Percentiles rank a stretch among this genome's conserved stretches.
Conservation (phyloP, 1,139 yeast genomes). For the Oligophagozyma castellii region DNA sequence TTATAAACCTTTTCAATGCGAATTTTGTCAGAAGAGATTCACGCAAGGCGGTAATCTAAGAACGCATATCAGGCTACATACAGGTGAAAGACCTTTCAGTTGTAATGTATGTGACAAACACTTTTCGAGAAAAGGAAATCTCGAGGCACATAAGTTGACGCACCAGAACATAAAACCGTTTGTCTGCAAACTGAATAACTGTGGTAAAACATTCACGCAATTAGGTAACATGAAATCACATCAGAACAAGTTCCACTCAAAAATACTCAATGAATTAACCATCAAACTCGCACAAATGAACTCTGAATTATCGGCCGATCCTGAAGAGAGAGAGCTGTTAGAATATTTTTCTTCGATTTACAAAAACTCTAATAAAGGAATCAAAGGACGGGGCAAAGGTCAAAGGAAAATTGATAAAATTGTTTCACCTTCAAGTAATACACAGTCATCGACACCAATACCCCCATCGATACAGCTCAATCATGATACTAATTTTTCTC, state of each 20-base stretch:
- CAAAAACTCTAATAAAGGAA: conserved; percentile 81
- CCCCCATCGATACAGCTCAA: no score
- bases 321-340: conserved; percentile 53
- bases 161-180: conserved; percentile 73
- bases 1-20: conserved; percentile 66
- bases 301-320: conserved; percentile 36
- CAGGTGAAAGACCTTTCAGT: conserved; percentile 80
- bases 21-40: conserved; percentile 65
- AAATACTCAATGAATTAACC: conserved; percentile 54
- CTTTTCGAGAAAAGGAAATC: conserved; percentile 81
- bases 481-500: no score
- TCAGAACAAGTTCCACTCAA: conserved; percentile 76
- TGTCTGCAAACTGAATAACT: conserved; percentile 66
- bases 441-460: no score
- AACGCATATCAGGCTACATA: conserved; percentile 77
- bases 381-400: conserved; percentile 72
- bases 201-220: conserved; percentile 81
- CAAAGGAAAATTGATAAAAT: conserved; percentile 1
- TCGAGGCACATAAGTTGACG: conserved; percentile 74
- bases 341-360: conserved; percentile 69
- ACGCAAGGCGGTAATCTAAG: conserved; percentile 89
- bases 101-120: conserved; percentile 66
- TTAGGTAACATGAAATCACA: conserved; percentile 88
- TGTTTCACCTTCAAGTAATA: no score
- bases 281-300: conserved; percentile 44